Conservation (phyloP, 371 early-diverging fungal genomes). For the Parasitella parasitica region DNA sequence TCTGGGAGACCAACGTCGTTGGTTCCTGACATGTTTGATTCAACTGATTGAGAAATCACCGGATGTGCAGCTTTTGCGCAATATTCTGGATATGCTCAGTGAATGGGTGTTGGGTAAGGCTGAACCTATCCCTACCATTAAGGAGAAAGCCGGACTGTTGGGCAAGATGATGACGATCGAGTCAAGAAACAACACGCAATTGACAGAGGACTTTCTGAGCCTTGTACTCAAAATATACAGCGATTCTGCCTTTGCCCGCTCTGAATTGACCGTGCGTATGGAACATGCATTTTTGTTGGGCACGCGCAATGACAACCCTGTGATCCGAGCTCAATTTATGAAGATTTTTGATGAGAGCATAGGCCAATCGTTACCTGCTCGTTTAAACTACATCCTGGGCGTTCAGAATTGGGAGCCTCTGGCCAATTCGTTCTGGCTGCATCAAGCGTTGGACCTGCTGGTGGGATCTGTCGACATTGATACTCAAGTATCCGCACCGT, state of each 20-base stretch:
- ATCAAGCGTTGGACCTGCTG: slow-evolving; percentile 86
- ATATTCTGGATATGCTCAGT: slow-evolving; percentile 79
- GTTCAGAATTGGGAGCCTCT: slow-evolving; percentile 96
- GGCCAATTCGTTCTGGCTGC: slow-evolving; percentile 85
- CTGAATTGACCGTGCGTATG: slow-evolving; percentile 90
- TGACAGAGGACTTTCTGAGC: slow-evolving; percentile 80
- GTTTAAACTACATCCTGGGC: slow-evolving; percentile 88
- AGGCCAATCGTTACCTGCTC: slow-evolving; percentile 58
- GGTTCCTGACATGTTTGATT: slow-evolving; percentile 79
- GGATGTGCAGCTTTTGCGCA: slow-evolving; percentile 69
- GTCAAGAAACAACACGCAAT: slow-evolving; percentile 59
- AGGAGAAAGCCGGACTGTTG: slow-evolving; percentile 92
- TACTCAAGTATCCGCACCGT: slow-evolving; percentile 38
- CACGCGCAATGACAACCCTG: slow-evolving; percentile 74
- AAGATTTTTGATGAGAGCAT: slow-evolving; percentile 82
- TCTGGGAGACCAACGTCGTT: slow-evolving; percentile 87
- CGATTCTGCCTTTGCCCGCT: slow-evolving; percentile 73
- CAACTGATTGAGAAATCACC: slow-evolving; percentile 83
- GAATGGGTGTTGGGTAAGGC: slow-evolving; percentile 83
- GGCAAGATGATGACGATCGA: slow-evolving; percentile 88
- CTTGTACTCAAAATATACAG: slow-evolving; percentile 89
- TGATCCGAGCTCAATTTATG: slow-evolving; percentile 78
- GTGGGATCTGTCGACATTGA: slow-evolving; percentile 66
- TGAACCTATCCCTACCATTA: slow-evolving; percentile 92
- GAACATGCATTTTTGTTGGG: slow-evolving; percentile 95